phyloP scores from a whole-genome alignment of 1,284 basidiomycete genomes.

The Taiwanofungus camphoratus region DNA sequence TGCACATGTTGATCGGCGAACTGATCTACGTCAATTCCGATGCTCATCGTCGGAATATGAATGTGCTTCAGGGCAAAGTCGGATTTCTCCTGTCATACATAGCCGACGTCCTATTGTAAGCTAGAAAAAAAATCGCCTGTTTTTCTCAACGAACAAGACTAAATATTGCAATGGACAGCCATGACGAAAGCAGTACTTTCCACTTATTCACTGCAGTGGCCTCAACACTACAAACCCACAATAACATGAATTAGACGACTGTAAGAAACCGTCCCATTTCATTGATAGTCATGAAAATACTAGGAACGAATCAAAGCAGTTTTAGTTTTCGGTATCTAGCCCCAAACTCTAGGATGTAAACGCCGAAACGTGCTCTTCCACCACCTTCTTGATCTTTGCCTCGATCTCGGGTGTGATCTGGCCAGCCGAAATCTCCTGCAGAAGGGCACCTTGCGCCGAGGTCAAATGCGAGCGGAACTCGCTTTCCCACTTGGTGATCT shows the following conservation, averaged over 20 bases:
- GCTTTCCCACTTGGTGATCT: conserved; percentile 92
- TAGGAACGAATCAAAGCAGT: conserved; percentile 13
- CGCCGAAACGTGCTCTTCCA: conserved; percentile 80
- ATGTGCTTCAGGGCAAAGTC: too few species aligned
- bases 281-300: conserved; percentile 13
- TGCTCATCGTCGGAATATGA: too few species aligned
- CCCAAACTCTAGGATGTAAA: conserved; percentile 58
- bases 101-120: too few species aligned
- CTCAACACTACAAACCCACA: not conserved
- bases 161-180: too few species aligned
- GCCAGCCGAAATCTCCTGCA: conserved; percentile 80
- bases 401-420: conserved; percentile 87
- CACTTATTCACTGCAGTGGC: too few species aligned
- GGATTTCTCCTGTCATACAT: too few species aligned
- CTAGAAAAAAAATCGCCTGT: too few species aligned
- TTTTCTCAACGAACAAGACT: too few species aligned
- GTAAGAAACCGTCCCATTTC: conserved; percentile 14
- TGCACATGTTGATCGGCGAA: too few species aligned
- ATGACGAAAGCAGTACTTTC: too few species aligned
- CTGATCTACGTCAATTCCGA: too few species aligned
- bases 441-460: conserved; percentile 61
- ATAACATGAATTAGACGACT: conserved; percentile 13
- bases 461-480: conserved; percentile 84
- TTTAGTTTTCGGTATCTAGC: conserved; percentile 14
- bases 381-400: conserved; percentile 88